These are phyloP conservation scores for Huntiella decipiens DNA, from an alignment of 2,329 filamentous ascomycete species.

Conservation along the genomic window DNA sequence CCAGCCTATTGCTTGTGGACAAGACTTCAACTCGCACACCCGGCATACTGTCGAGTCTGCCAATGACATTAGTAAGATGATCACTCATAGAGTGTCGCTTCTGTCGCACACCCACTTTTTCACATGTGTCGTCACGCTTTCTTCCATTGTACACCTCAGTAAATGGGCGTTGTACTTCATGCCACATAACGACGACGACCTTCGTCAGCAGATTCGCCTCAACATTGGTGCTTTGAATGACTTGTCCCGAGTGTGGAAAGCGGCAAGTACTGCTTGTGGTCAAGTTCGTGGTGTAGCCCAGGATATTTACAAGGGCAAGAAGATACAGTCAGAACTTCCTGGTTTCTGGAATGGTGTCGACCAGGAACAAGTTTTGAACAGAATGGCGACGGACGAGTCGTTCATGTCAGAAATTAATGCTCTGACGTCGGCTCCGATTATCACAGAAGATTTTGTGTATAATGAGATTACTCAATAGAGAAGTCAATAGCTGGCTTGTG, in stretches of 20 bases:
- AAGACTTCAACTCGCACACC: conserved; percentile 47
- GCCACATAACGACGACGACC: conserved; percentile 40
- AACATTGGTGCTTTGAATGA: conserved; percentile 59
- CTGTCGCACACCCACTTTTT: conserved; percentile 68
- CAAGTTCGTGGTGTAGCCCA: conserved; percentile 67
- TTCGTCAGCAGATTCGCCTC: conserved; percentile 57
- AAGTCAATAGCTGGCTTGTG: not conserved
- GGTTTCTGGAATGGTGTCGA: conserved; percentile 36
- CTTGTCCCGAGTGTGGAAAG: conserved; percentile 51
- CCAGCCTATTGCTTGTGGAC: conserved; percentile 27
- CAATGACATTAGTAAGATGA: conserved; percentile 54
- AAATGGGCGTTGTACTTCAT: conserved; percentile 53
- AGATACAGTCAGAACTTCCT: conserved; percentile 32
- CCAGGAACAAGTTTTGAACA: conserved; percentile 34
- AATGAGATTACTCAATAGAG: not conserved
- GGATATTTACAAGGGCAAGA: conserved; percentile 46
- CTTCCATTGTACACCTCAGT: conserved; percentile 63
- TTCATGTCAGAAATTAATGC: conserved; percentile 39
- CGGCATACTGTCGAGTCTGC: conserved; percentile 66
- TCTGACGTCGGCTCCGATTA: conserved; percentile 7
- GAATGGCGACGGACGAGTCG: conserved; percentile 35
- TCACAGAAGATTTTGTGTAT: conserved; percentile 4
- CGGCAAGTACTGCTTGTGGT: conserved; percentile 47
- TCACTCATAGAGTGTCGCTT: conserved; percentile 53
- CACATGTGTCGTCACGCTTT: conserved; percentile 59